These are phyloP conservation scores for Fusarium cicatricum DNA, from an alignment of 2,329 filamentous ascomycete genomes.

Conservation along the genomic window DNA sequence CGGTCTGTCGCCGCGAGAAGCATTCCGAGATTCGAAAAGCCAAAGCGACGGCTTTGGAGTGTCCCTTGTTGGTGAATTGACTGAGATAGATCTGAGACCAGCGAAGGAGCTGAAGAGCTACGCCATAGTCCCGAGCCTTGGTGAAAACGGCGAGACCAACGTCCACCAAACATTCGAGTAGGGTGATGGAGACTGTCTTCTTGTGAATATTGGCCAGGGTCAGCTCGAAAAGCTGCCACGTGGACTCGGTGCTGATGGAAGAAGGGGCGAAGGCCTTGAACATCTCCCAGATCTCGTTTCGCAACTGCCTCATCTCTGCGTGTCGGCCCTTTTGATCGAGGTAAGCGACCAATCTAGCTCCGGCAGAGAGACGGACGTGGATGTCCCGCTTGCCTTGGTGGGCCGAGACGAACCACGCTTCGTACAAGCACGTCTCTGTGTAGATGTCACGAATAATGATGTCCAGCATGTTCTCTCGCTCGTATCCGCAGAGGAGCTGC, in stretches of 20 bases:
- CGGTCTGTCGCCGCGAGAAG: slow-evolving; percentile 4
- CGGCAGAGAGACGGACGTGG: slow-evolving; percentile 12
- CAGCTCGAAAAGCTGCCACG: slow-evolving; percentile 16
- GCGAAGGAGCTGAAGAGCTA: slow-evolving; percentile 7
- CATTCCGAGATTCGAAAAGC: slow-evolving; percentile 12
- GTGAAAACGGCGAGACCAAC: slow-evolving; percentile 14
- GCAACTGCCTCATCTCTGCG: background rate
- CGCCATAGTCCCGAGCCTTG: background rate
- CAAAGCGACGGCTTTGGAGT: slow-evolving; percentile 5
- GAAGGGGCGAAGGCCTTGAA: slow-evolving; percentile 9
- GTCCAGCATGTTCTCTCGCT: slow-evolving; percentile 16
- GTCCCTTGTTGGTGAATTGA: slow-evolving; percentile 9
- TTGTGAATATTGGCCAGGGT: slow-evolving; percentile 4
- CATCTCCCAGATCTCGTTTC: slow-evolving; percentile 9
- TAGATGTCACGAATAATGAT: slow-evolving; percentile 13
- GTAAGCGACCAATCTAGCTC: slow-evolving; percentile 6
- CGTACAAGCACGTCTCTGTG: slow-evolving; percentile 8
- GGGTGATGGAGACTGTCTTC: slow-evolving; percentile 5
- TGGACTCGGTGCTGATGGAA: slow-evolving; percentile 1
- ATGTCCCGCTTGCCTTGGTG: slow-evolving; percentile 1
- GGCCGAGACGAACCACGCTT: slow-evolving; percentile 15
- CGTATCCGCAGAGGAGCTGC: slow-evolving; percentile 18
- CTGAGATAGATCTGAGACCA: slow-evolving; percentile 12
- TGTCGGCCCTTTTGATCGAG: slow-evolving; percentile 5
- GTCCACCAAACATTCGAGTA: slow-evolving; percentile 9